Base-by-base conservation (phyloP, 495 filamentous ascomycete species). In the Amphirosellinia nigrospora region DNA sequence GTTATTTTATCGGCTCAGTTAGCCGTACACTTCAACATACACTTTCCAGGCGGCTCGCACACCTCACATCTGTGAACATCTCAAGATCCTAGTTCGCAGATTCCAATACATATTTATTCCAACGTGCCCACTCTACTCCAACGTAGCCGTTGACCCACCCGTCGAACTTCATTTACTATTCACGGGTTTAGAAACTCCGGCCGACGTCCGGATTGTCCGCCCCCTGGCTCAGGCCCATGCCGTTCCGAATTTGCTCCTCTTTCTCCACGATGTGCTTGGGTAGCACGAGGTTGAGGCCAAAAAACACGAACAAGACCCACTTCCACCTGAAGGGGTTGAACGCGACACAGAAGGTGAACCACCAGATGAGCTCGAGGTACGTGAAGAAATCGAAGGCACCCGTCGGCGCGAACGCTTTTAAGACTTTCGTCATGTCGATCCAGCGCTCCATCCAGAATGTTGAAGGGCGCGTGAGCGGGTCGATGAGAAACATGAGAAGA, bases 241-340 rank as follows among this genome's bases (percentile, higher is more conserved):
- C 81, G 53, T 87, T 86, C 52, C 88, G 77, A 3, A 90, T 45
- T 68, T 72, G 69, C 26, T 92, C 87, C 82, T 96, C 93, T 13
- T 83, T 79, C 71, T 84, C 79, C 7, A 94, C 90, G 53, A 95
- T 84, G 36, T 76, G 79, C 79, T 86, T 82, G 0, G 93, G 93
- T 61, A 94, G 72, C 28, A 79, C 79, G n/a, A 85, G 83, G 0
- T 91, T 91, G 30, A 94, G 79, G 3, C 93, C 93, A 73, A 90
- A 91, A 73, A 96, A 87, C 34, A 97, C 92, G 71, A 96, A 97
- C 0, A 89, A 79, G 0, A 85, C 88, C 89, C 89, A 91, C 79
- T 91, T 91, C 93, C 93, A 97, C 58, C 92, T 84, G 79, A 96
- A 96, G 0, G 93, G 93, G 74, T 95, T 96, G 73, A 96, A 85